Percentiles rank a stretch among this genome's conserved stretches.
Evolutionary conservation across 129 eudicot species (phyloP).

Genomic region (Smallanthus sonchifolius): DNA sequence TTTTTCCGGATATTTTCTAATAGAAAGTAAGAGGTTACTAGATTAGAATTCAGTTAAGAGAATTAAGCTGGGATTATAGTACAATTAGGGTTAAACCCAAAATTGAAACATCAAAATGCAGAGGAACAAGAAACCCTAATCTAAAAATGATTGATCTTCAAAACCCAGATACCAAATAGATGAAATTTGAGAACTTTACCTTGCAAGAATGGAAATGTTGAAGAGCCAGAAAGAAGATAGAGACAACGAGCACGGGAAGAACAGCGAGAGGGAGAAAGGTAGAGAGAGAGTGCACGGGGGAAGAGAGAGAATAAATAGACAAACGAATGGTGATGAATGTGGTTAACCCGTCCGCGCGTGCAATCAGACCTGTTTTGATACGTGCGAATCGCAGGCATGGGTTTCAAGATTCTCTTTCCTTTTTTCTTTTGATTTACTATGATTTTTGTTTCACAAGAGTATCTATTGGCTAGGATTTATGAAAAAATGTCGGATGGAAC

Average conservation of each 20-base stretch:
- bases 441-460: background rate
- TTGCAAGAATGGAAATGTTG: constrained; percentile 14
- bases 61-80: background rate
- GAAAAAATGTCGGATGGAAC: background rate
- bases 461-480: background rate
- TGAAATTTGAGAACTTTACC: background rate
- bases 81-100: background rate
- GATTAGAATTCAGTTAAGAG: background rate
- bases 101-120: background rate
- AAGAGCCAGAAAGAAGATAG: background rate
- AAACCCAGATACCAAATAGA: constrained; percentile 9
- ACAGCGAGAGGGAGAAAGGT: background rate
- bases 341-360: constrained; percentile 33
- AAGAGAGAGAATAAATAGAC: constrained; percentile 41
- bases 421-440: background rate
- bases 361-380: constrained; percentile 20
- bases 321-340: constrained; percentile 22
- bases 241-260: background rate
- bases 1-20: background rate
- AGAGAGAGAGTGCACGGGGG: constrained; percentile 32
- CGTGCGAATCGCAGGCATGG: constrained; percentile 50
- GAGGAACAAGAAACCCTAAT: background rate
- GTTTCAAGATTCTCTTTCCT: background rate
- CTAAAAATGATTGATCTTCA: background rate
- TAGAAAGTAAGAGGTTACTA: too few species aligned